Evolutionary conservation across 805 yeast species (phyloP).

Genomic region (Barnettozyma salicaria): DNA sequence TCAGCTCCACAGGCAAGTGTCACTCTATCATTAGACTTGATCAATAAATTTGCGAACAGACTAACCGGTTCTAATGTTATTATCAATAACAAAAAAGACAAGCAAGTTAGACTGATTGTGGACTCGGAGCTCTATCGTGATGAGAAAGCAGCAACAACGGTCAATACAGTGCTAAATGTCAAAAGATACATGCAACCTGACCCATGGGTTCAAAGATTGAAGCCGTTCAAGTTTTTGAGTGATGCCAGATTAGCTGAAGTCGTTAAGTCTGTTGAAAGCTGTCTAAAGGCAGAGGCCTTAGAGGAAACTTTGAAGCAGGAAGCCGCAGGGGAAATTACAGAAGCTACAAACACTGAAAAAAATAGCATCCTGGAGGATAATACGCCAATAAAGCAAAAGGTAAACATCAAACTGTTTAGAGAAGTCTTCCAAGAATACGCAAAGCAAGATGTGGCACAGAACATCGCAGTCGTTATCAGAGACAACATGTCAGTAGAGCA

Average conservation of each 20-base stretch:
- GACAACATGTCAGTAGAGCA: background rate
- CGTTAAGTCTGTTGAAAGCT: too few species aligned
- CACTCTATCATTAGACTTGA: background rate
- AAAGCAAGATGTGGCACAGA: constrained; percentile 4
- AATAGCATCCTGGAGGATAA: background rate
- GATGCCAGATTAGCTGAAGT: too few species aligned
- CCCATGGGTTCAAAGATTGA: constrained; percentile 7
- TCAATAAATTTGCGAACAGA: background rate
- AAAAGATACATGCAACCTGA: background rate
- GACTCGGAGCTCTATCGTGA: background rate
- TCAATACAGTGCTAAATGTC: background rate
- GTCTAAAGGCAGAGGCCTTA: too few species aligned
- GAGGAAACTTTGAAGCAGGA: too few species aligned
- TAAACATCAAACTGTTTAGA: background rate
- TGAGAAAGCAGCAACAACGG: background rate
- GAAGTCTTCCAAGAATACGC: background rate
- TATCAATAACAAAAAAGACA: background rate
- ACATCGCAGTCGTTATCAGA: constrained; percentile 1
- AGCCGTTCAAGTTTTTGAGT: constrained; percentile 5
- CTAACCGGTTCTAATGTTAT: background rate
- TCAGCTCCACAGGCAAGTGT: constrained; percentile 1
- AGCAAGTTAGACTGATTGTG: background rate
- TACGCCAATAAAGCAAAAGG: background rate
- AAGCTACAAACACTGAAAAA: background rate
- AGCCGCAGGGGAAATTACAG: background rate